A percentile compares a stretch with the other conserved stretches of the same genome.
These are phyloP conservation scores for Candida pseudoviswanathii DNA, from an alignment of 1,139 yeast species.

Conservation along the genomic window DNA sequence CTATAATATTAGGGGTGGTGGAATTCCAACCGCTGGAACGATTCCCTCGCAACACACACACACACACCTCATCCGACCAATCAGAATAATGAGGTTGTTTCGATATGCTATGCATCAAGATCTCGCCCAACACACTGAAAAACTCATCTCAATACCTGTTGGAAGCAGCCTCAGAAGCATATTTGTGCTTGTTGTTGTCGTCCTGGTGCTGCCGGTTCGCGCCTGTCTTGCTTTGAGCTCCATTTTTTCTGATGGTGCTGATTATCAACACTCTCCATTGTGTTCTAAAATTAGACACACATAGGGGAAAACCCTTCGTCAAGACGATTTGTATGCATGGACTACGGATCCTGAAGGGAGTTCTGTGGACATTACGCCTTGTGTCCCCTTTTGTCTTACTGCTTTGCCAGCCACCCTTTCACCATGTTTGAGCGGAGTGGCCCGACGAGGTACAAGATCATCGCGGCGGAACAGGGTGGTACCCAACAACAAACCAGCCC, in stretches of 20 bases:
- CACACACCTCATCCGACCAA: neutral
- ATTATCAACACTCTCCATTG: neutral
- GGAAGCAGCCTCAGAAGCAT: neutral
- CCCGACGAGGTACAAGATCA: neutral
- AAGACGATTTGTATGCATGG: neutral
- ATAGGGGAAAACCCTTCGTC: neutral
- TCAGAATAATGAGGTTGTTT: neutral
- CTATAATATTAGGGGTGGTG: too few species aligned
- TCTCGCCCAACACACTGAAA: neutral
- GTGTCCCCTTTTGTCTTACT: neutral
- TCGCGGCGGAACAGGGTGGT: neutral
- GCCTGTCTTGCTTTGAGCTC: too few species aligned
- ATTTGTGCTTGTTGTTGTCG: neutral
- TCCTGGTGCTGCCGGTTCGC: too few species aligned
- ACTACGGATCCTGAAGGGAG: neutral
- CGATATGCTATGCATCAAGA: neutral
- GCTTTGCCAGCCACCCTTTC: neutral
- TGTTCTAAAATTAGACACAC: neutral
- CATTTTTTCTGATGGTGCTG: too few species aligned
- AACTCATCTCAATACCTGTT: neutral
- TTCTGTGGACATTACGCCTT: neutral
- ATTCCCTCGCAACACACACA: too few species aligned
- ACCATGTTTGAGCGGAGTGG: neutral
- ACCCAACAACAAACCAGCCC: conserved; percentile 2
- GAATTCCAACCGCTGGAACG: neutral